Percentiles rank a stretch among this genome's conserved stretches.
Conservation (phyloP, 495 filamentous ascomycete genomes). For the Viridothelium virens region DNA sequence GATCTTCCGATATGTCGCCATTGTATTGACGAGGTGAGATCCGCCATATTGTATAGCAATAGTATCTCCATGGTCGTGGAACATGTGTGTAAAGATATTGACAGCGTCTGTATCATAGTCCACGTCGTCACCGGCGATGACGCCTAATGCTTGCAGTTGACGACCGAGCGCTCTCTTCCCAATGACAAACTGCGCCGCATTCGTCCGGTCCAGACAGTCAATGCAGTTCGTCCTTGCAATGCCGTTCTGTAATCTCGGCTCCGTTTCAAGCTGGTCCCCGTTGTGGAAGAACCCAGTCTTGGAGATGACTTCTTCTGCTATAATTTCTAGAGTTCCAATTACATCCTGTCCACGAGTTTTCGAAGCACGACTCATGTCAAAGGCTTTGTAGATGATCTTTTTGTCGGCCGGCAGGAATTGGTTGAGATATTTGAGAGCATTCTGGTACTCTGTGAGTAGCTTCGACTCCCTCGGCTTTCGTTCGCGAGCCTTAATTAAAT, state of each 20-base stretch:
- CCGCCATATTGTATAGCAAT: conserved; percentile 98
- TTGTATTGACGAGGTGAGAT: conserved; percentile 95
- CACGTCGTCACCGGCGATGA: conserved; percentile 68
- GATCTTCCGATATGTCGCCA: conserved; percentile 97
- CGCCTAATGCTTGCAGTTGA: conserved; percentile 86
- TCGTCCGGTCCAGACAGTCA: conserved; percentile 92
- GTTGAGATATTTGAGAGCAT: conserved; percentile 86
- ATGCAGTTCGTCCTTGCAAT: conserved; percentile 95
- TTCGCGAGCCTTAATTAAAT: conserved; percentile 85
- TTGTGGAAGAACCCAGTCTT: conserved; percentile 94
- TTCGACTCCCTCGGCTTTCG: conserved; percentile 89
- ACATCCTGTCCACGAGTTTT: conserved; percentile 95
- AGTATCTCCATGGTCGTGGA: conserved; percentile 91
- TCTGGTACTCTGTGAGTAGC: conserved; percentile 76
- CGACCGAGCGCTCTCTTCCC: conserved; percentile 90
- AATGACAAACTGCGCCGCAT: conserved; percentile 95
- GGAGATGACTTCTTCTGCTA: conserved; percentile 75
- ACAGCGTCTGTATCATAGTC: conserved; percentile 94
- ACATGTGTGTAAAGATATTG: conserved; percentile 95
- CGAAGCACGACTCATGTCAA: conserved; percentile 95
- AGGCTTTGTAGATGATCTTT: conserved; percentile 86
- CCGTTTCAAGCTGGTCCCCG: conserved; percentile 56
- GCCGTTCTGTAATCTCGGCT: conserved; percentile 75
- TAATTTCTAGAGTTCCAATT: conserved; percentile 79
- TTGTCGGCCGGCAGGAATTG: conserved; percentile 80